Evolutionary conservation across 2,329 filamentous ascomycete species (phyloP).

Genomic region (Alternaria angustiovoidea): DNA sequence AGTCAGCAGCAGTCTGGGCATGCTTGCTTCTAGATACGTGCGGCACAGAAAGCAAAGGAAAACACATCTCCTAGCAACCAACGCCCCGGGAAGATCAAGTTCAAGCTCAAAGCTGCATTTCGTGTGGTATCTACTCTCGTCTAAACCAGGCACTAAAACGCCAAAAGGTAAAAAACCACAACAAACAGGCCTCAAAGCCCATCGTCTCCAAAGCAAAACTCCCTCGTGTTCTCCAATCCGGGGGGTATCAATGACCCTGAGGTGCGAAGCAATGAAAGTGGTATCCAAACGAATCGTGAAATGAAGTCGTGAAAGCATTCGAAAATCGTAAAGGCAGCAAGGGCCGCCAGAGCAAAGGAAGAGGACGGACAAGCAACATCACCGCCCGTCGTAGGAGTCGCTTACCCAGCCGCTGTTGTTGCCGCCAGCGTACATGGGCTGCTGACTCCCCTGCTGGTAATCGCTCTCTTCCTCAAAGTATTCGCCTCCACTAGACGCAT

Average conservation of each 20-base stretch:
- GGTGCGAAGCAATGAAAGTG: slow-evolving; percentile 26
- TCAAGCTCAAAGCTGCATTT: slow-evolving; percentile 4
- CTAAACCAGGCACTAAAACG: slow-evolving; percentile 9
- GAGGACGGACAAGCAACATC: not conserved
- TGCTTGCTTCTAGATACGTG: not conserved
- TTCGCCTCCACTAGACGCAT: slow-evolving; percentile 71
- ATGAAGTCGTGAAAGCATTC: slow-evolving; percentile 18
- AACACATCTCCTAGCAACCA: too few relatives aligned
- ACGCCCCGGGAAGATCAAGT: not conserved
- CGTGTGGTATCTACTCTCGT: slow-evolving; percentile 13
- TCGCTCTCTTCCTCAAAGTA: slow-evolving; percentile 77
- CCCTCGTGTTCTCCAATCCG: slow-evolving; percentile 13
- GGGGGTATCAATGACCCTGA: slow-evolving; percentile 26
- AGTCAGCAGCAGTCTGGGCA: too few relatives aligned
- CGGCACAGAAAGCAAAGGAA: too few relatives aligned
- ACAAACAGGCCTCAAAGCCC: not conserved
- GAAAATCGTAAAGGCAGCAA: slow-evolving; percentile 1
- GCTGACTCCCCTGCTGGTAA: slow-evolving; percentile 34
- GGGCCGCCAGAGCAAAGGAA: not conserved
- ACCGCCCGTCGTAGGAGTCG: slow-evolving; percentile 36
- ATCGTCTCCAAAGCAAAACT: slow-evolving; percentile 8
- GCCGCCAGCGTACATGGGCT: slow-evolving; percentile 39
- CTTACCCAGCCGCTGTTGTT: slow-evolving; percentile 47
- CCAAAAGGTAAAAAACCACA: not conserved
- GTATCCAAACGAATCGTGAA: slow-evolving; percentile 24